Evolutionary conservation across 2,329 filamentous ascomycete species (phyloP), one percentile per base, ranked within the genome.

Genomic region (Calonectria pauciramosa): DNA sequence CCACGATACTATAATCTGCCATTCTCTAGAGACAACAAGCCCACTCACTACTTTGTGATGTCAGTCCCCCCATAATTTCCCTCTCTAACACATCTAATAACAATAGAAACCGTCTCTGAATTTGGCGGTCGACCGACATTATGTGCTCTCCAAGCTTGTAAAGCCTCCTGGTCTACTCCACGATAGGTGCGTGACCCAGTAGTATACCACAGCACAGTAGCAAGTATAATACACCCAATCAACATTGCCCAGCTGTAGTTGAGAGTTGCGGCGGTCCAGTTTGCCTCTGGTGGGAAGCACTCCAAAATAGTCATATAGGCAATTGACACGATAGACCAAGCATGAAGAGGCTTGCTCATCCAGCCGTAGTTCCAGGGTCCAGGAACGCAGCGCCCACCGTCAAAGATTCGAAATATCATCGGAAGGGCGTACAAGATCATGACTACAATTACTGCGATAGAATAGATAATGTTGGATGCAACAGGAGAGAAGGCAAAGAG

Each of bases 401-500:
- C 44, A 49, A 49, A 49, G 18, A 49, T 23, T 23, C 44, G 44
- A 23, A 49, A 49, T 7, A 49, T 23, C 44, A 49, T 49, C 9
- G 44, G 44, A 23, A 49, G 44, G 14, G 44, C 14, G 44, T 49
- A 49, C 18, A 49, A 23, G 20, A 49, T 49, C 44, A 49, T 49
- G 44, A 23, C 14, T 9, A 23, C 44, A 49, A 23, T 49, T 20
- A 49, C 44, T 20, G 44, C 44, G 44, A 49, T 8, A 38, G 44
- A 49, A 49, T 49, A 49, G 8, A 49, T 49, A 18, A 20, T 23
- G n/a, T 49, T 49, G 14, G 44, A 49, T 49, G 44, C 44, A 20
- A 49, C 18, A 20, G 44, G 44, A 20, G 44, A 49, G 14, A 49
- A 49, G 14, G 85, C 85, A 38, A 38, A 8, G 36, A 38, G 8